phyloP scores from a whole-genome alignment of 169 alveolate species.

The Babesia bovis region DNA sequence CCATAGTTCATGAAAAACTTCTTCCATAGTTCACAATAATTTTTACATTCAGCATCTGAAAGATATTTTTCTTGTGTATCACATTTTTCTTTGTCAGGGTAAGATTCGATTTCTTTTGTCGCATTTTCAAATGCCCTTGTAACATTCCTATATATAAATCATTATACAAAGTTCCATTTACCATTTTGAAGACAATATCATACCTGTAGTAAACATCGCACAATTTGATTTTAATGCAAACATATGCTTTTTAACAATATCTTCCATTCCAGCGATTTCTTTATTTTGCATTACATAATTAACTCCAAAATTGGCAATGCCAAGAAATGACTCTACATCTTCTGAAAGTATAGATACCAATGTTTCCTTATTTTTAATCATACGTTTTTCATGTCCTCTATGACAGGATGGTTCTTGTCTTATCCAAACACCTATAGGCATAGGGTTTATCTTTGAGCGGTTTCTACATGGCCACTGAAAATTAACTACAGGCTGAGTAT shows the following conservation, averaged over 20 bases:
- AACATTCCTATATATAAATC: constrained; percentile 13
- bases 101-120: neutral
- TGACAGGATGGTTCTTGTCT: constrained; percentile 55
- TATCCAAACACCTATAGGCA: constrained; percentile 64
- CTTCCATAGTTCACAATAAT: constrained; percentile 13
- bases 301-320: neutral
- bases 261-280: neutral
- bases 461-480: constrained; percentile 15
- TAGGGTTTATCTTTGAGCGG: neutral
- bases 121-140: constrained; percentile 19
- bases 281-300: neutral
- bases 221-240: constrained; percentile 41
- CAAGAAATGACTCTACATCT: constrained; percentile 47
- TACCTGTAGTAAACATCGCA: constrained; percentile 65
- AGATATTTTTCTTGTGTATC: neutral
- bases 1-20: constrained; percentile 38
- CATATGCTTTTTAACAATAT: neutral
- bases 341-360: constrained; percentile 25
- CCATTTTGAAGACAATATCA: constrained; percentile 58
- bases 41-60: neutral
- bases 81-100: constrained; percentile 1
- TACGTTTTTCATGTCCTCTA: constrained; percentile 23
- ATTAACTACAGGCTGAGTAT: constrained; percentile 50
- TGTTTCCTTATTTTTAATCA: constrained; percentile 8
- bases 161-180: neutral